Percentiles rank a stretch among this genome's conserved stretches.
These are phyloP conservation scores for Penicillium sp. DNA, from an alignment of 2,329 filamentous ascomycete genomes.

Conservation along the genomic window DNA sequence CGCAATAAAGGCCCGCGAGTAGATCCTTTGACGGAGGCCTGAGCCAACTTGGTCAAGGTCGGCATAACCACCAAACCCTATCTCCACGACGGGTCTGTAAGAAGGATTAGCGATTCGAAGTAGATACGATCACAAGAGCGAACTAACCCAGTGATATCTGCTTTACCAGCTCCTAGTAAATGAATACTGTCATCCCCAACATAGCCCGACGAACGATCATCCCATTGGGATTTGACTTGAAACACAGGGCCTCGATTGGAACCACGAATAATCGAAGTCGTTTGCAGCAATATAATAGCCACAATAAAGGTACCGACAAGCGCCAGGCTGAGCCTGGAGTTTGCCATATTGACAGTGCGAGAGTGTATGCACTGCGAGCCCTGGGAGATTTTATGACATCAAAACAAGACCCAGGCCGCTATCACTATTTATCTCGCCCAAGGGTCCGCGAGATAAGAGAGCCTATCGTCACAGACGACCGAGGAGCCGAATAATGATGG, in stretches of 20 bases:
- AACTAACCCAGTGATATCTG: constrained; percentile 70
- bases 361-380: background rate
- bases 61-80: constrained; percentile 92
- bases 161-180: constrained; percentile 71
- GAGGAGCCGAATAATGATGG: constrained; percentile 4
- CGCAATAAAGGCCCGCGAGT: constrained; percentile 88
- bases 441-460: constrained; percentile 12
- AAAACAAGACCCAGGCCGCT: constrained; percentile 1
- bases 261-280: constrained; percentile 32
- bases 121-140: background rate
- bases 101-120: background rate
- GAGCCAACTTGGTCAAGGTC: constrained; percentile 80
- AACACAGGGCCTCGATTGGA: constrained; percentile 22
- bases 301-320: constrained; percentile 33
- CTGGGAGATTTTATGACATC: constrained; percentile 17
- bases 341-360: constrained; percentile 33
- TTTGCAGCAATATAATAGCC: constrained; percentile 38
- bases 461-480: constrained; percentile 16
- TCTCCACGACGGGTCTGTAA: constrained; percentile 77
- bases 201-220: constrained; percentile 27
- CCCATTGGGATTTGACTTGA: constrained; percentile 28
- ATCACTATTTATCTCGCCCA: constrained; percentile 18
- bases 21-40: constrained; percentile 84
- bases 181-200: constrained; percentile 54
- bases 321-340: constrained; percentile 30